Evolutionary conservation across 2,329 filamentous ascomycete genomes (phyloP), one percentile per base, ranked within the genome.

Genomic region (Penicillium sp.): DNA sequence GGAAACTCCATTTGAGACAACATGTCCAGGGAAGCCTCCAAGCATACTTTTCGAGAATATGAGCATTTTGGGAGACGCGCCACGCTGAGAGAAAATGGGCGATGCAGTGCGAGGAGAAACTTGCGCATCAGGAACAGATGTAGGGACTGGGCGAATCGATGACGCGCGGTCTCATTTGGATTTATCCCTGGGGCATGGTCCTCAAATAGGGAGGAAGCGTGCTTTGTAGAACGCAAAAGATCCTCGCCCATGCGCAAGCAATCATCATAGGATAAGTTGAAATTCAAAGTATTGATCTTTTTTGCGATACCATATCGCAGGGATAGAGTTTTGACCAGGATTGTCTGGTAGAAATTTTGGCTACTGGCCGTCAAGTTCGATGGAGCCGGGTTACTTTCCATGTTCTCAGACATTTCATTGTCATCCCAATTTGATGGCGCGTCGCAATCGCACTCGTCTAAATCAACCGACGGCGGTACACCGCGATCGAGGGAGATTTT

Each of bases 101-200:
- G 76, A 55, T 86, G 83, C 0, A 86, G 68, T 1, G 77, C 73
- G 12, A 85, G 74, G 2, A 84, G 59, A 59, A 83, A 84, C 12
- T 83, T 79, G 4, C 80, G 78, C 3, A 81, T 70, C 0, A 81
- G 68, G 33, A 79, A 77, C 42, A 83, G 77, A 21, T 82, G 66
- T 4, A 84, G 61, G 2, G 66, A 69, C 33, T 62, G 61, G 4
- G 67, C 61, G 18, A 71, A 71, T 15, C 60, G 56, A 34, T 62
- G 51, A 13, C 53, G 58, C n/a, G 52, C 36, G 9, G 48, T 12
- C 9, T 58, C 55, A 13, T 36, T 29, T 1, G 52, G 32, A 3
- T 50, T 44, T 1, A 48, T 51, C 1, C 41, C 49, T 4, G 48
- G 39, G 26, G 42, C 45, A 33, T 57, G 49, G 13, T 63, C 60